Evolutionary conservation across 306 rosid species (phyloP).

Genomic region (Cercis canadensis): DNA sequence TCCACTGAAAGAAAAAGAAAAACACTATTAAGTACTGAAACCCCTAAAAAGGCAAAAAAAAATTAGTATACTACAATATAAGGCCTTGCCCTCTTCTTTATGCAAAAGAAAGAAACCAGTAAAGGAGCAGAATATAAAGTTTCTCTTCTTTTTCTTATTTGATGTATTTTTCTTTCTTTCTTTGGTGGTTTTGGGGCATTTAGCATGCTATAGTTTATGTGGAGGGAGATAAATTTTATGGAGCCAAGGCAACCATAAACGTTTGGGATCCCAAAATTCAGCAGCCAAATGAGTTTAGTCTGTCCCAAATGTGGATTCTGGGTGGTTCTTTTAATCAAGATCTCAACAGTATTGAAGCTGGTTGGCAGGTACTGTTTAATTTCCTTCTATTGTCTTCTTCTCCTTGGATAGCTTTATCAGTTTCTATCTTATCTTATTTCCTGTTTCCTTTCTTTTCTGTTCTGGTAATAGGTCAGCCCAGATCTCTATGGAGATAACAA

Average conservation of each 20-base stretch:
- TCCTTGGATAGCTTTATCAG: slow-evolving; percentile 7
- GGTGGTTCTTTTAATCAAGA: slow-evolving; percentile 61
- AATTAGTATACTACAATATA: background rate
- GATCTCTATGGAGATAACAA: slow-evolving; percentile 61
- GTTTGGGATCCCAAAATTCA: slow-evolving; percentile 68
- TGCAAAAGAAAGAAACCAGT: background rate
- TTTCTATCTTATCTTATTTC: slow-evolving; percentile 26
- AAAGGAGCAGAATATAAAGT: background rate
- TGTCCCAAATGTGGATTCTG: slow-evolving; percentile 62
- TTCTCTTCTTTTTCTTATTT: slow-evolving; percentile 25
- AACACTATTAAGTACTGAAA: background rate
- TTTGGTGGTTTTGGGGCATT: slow-evolving; percentile 42
- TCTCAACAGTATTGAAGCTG: slow-evolving; percentile 68
- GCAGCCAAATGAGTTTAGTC: slow-evolving; percentile 61
- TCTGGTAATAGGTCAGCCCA: slow-evolving; percentile 56
- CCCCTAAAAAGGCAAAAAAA: background rate
- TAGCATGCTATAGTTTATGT: slow-evolving; percentile 67
- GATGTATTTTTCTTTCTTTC: slow-evolving; percentile 20
- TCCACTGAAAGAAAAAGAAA: too few relatives aligned
- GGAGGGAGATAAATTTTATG: slow-evolving; percentile 56
- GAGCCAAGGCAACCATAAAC: slow-evolving; percentile 66
- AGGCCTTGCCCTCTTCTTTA: background rate
- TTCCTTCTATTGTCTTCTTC: slow-evolving; percentile 34
- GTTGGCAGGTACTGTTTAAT: slow-evolving; percentile 62
- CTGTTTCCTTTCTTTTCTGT: slow-evolving; percentile 26